phyloP scores from a whole-genome alignment of 2,329 filamentous ascomycete genomes.

The Ramularia endophylla region DNA sequence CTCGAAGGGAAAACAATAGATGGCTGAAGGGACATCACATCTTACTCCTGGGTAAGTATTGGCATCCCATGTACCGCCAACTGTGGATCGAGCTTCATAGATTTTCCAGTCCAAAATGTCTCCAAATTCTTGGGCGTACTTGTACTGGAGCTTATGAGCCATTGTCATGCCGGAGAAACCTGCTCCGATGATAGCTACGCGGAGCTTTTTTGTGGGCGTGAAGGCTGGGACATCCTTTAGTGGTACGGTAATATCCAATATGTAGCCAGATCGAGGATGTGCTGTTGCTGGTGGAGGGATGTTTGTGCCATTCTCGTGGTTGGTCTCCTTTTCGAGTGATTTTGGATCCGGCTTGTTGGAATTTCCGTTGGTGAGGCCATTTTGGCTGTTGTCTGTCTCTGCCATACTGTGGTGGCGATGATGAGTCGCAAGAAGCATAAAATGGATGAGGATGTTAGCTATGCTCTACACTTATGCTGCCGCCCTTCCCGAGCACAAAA shows the following conservation, averaged over 20 bases:
- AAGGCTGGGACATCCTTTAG: constrained; percentile 14
- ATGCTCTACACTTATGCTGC: too few species aligned
- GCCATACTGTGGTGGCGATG: neutral
- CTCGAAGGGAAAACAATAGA: constrained; percentile 32
- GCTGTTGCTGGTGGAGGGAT: constrained; percentile 1
- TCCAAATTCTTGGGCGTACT: constrained; percentile 24
- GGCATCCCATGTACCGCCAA: constrained; percentile 36
- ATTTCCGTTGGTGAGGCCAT: constrained; percentile 7
- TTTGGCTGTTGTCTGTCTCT: neutral
- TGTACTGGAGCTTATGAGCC: constrained; percentile 35
- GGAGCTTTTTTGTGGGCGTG: constrained; percentile 14
- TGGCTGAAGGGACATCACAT: constrained; percentile 16
- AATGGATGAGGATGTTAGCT: too few species aligned
- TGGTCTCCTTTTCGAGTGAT: neutral
- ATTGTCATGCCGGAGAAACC: constrained; percentile 34
- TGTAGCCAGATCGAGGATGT: constrained; percentile 5
- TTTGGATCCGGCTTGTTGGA: neutral
- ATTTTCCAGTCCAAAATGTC: constrained; percentile 32
- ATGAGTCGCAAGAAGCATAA: too few species aligned
- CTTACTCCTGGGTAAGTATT: constrained; percentile 31
- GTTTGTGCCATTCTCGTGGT: neutral
- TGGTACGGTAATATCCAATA: constrained; percentile 10
- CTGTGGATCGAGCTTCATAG: constrained; percentile 33
- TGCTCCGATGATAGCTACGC: constrained; percentile 27
- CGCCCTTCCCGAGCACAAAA: too few species aligned